A percentile compares a stretch with the other conserved stretches of the same genome.
Evolutionary conservation across 306 rosid genomes (phyloP).

Genomic region (Benincasa hispida): DNA sequence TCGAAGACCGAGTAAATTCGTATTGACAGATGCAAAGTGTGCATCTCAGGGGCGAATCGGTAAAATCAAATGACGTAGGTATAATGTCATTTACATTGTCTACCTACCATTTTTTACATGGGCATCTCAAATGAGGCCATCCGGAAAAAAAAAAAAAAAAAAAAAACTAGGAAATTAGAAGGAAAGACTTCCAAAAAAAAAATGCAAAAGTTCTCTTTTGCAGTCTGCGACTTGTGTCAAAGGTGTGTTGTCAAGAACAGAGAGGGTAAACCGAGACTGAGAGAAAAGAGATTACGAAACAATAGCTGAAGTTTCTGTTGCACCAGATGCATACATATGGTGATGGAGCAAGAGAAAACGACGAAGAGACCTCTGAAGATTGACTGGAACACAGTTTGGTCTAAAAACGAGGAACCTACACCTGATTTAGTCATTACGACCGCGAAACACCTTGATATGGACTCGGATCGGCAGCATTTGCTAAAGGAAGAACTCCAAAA

Average conservation of each 20-base stretch:
- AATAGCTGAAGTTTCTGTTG: neutral
- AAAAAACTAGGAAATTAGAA: neutral
- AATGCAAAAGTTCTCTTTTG: neutral
- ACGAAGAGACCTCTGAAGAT: constrained; percentile 11
- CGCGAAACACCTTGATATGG: constrained; percentile 6
- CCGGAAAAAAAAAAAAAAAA: no score
- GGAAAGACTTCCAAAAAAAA: no score
- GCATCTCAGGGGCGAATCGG: no score
- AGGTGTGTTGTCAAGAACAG: neutral
- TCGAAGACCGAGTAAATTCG: no score
- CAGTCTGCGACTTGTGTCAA: neutral
- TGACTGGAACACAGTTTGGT: constrained; percentile 18
- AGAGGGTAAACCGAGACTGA: neutral
- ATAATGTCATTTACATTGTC: no score
- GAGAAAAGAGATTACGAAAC: neutral
- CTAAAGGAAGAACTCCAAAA: neutral
- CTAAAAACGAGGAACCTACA: constrained; percentile 16
- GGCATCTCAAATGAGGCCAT: no score
- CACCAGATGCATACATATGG: constrained; percentile 22
- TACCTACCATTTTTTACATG: no score
- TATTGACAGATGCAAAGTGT: no score
- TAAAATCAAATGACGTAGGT: no score
- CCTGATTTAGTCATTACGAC: constrained; percentile 10
- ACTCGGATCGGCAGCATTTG: constrained; percentile 11
- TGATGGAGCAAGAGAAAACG: constrained; percentile 24